Percentiles rank a stretch among this genome's conserved stretches.
Conservation (phyloP, 2,329 filamentous ascomycete species). For the Colletotrichum somersetense region DNA sequence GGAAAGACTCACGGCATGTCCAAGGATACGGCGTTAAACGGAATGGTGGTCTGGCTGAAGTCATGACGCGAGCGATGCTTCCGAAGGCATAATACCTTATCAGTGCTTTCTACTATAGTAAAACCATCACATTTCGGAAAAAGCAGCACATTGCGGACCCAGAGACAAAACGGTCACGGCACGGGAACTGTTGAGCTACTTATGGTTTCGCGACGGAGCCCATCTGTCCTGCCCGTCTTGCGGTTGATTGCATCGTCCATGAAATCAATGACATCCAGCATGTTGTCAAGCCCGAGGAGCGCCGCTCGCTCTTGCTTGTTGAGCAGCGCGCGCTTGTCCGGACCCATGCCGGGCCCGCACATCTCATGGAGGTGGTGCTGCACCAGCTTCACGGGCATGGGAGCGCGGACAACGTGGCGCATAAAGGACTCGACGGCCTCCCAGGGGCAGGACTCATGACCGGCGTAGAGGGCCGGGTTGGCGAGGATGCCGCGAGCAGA, state of each 20-base stretch:
- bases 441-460: constrained; percentile 69
- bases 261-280: constrained; percentile 72
- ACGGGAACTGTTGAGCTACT: constrained; percentile 19
- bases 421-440: constrained; percentile 74
- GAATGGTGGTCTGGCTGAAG: constrained; percentile 9
- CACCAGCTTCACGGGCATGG: constrained; percentile 73
- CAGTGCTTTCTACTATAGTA: constrained; percentile 19
- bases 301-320: constrained; percentile 66
- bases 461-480: constrained; percentile 76
- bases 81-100: constrained; percentile 23
- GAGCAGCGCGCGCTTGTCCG: constrained; percentile 65
- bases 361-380: constrained; percentile 78
- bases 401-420: constrained; percentile 66
- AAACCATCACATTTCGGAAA: constrained; percentile 6
- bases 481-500: constrained; percentile 75
- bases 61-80: constrained; percentile 31
- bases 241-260: constrained; percentile 63
- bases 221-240: constrained; percentile 39
- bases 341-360: constrained; percentile 68
- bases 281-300: constrained; percentile 63
- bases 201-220: constrained; percentile 25
- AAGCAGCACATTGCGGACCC: not conserved
- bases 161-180: constrained; percentile 11
- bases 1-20: constrained; percentile 9
- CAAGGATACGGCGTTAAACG: constrained; percentile 27